These are phyloP conservation scores for Aspergillus transmontanensis DNA, from an alignment of 2,329 filamentous ascomycete species.

Conservation along the genomic window DNA sequence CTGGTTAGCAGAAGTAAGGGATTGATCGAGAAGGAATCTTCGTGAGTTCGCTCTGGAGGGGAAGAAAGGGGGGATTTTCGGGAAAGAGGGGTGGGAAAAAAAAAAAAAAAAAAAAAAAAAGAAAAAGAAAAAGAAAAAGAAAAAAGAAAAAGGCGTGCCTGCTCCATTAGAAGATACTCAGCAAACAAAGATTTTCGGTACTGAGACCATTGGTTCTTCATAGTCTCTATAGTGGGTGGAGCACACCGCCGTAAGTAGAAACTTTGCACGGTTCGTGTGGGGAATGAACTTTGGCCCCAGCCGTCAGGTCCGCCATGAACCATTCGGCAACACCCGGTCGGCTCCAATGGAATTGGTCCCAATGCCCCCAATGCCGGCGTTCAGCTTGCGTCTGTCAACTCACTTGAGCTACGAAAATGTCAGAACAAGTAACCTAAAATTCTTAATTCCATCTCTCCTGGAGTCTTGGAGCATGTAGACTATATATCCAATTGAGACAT, in stretches of 20 bases:
- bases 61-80: background rate
- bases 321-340: background rate
- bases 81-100: background rate
- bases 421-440: background rate
- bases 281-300: background rate
- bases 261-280: background rate
- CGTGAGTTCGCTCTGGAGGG: background rate
- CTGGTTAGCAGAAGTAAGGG: background rate
- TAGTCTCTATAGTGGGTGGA: no score
- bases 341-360: background rate
- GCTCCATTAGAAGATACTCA: background rate
- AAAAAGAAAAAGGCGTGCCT: no score
- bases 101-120: background rate
- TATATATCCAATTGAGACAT: background rate
- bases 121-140: no score
- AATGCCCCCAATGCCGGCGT: no score
- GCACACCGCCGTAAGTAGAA: no score
- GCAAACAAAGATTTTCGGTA: background rate
- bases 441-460: background rate
- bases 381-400: no score
- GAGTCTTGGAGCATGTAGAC: background rate
- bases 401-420: background rate
- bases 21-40: background rate
- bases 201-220: no score
- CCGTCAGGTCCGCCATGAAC: slow-evolving; percentile 2